Evolutionary conservation across 176 grass and related monocot genomes (phyloP), one percentile per base, ranked within the genome.

Genomic region (Oryza punctata): DNA sequence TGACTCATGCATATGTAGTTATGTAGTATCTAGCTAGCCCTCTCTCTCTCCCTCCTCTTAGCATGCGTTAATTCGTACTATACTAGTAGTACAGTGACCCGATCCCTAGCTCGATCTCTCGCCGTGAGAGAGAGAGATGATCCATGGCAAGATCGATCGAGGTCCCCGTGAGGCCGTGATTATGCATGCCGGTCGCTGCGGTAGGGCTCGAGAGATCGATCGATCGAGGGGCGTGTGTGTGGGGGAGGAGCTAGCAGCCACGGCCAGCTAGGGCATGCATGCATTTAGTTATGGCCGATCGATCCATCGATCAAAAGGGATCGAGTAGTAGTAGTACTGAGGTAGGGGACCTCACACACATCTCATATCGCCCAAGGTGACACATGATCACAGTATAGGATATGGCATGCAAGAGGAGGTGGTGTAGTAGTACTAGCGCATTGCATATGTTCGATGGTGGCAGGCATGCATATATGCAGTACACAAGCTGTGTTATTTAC

Each of bases 261-360:
- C 52, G 43, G 50, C 77, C 27, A 69, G 78, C 79, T 89, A 89
- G 82, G 72, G 82, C 65, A 89, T 80, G 82, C 65, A 89, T 80
- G 77, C 87, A 57, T 66, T 77, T 28, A 85, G 72, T 89, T 85
- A 81, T 85, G 78, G 81, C 19, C 28, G 86, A 73, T 37, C 35
- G 35, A 37, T 37, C 35, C 1, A 41, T 41, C 40, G 10, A 41
- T 73, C 76, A 79, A 78, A 89, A 44, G 33, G 37, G 30, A 11
- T 30, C 8, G 38, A 38, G 37, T 38, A 12, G 47, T 38, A 12
- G 47, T 16, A 16, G 12, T 44, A 14, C 70, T 7, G 57, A 38
- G 41, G 41, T 75, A 85, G 82, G 82, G 87, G 76, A 40, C 69
- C 87, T 35, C 32, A 33, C 63, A 7, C 37, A 38, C 67, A 59